A percentile compares a stretch with the other conserved stretches of the same genome.
These are phyloP conservation scores for Physcia stellaris DNA, from an alignment of 495 filamentous ascomycete genomes.

Conservation along the genomic window DNA sequence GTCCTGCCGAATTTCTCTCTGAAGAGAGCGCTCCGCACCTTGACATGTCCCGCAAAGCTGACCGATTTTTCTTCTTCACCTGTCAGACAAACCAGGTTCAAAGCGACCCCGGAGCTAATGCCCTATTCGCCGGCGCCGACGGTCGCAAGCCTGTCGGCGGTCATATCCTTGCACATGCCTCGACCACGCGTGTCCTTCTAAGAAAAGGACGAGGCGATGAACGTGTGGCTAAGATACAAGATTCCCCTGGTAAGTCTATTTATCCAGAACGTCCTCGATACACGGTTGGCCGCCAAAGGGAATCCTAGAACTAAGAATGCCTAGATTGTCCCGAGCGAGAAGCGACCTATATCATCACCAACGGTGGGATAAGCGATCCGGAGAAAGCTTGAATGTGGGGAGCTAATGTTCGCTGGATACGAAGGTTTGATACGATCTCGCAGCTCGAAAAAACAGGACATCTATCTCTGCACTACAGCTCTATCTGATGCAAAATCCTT, in stretches of 20 bases:
- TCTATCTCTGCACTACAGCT: not conserved
- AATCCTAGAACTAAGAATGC: not conserved
- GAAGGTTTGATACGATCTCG: no score
- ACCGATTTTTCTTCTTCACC: not conserved
- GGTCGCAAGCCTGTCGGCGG: conserved; percentile 64
- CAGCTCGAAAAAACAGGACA: no score
- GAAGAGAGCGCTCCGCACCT: no score
- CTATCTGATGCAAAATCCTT: not conserved
- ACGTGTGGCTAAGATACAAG: conserved; percentile 66
- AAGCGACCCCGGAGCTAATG: conserved; percentile 66
- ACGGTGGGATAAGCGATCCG: conserved; percentile 62
- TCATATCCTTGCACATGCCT: conserved; percentile 70
- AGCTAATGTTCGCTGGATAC: no score
- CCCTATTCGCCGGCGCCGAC: conserved; percentile 67
- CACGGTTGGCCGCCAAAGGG: no score
- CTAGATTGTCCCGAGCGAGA: conserved; percentile 63
- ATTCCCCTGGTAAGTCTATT: conserved; percentile 55
- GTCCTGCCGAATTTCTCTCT: no score
- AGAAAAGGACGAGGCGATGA: conserved; percentile 70
- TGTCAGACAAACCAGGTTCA: conserved; percentile 67
- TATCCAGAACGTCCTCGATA: no score
- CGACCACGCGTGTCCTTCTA: conserved; percentile 58
- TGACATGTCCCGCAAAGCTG: no score
- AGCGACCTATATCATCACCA: conserved; percentile 68
- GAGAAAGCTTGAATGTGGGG: conserved; percentile 35